Base-by-base conservation (phyloP, 2,329 filamentous ascomycete species). In the Passalora sequoiae region DNA sequence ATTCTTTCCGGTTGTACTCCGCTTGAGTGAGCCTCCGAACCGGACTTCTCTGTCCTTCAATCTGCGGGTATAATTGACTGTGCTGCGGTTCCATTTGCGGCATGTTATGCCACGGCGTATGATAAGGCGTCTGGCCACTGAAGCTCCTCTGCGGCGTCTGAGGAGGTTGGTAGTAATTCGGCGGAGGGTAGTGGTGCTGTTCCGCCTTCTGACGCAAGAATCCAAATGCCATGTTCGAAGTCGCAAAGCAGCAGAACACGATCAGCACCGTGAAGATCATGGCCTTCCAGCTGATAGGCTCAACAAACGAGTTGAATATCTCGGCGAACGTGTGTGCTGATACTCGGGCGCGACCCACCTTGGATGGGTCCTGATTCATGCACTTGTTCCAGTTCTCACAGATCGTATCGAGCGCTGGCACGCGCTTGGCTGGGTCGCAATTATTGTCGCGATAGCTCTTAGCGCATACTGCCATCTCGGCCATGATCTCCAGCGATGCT, bases 221-320 rank as follows among this genome's bases (percentile, higher is more conserved):
- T 45, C 72, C 71, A 60, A 81, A 80, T 2, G 77, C 77, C 61
- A 77, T 71, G 59, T 82, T 82, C 43, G 74, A 76, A 46, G 77
- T 67, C 31, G 74, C 71, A 39, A 80, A 72, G 54, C 73, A 72
- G 35, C 69, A 69, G 47, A 75, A 71, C 42, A 76, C 63, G 40
- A 75, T 44, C 38, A 72, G 50, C 28, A 66, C 62, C 19, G 68
- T 68, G 60, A 75, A 75, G 61, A 75, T 43, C 73, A 86, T 82
- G 8, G 81, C 78, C 66, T 96, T 96, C 66, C 87, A 84, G 51
- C 84, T 88, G 65, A 97, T 89, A 4, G 86, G 82, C 57, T 94
- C 88, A 4, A 94, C 83, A 64, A 97, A 96, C 58, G 84, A 84
- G 63, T 97, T 96, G 66, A 97, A 83, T 29, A 98, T 94, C 60